These are phyloP conservation scores for Rhodofomes roseus DNA, from an alignment of 1,284 basidiomycete genomes.

Conservation along the genomic window DNA sequence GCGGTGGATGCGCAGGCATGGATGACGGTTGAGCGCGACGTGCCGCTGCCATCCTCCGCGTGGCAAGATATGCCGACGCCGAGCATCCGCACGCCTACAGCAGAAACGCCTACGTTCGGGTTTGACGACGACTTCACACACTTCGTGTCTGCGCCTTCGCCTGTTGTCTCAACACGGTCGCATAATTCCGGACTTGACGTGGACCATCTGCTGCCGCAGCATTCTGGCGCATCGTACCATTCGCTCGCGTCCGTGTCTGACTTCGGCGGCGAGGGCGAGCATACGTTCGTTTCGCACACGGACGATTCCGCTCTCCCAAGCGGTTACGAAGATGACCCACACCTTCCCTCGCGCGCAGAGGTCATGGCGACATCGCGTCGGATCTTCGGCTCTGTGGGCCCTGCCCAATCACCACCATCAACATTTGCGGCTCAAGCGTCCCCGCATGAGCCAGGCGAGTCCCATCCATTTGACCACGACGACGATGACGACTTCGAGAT, in stretches of 20 bases:
- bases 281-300: constrained; percentile 8
- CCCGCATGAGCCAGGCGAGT: constrained; percentile 1
- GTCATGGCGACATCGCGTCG: constrained; percentile 47
- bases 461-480: constrained; percentile 17
- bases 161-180: constrained; percentile 11
- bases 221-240: constrained; percentile 40
- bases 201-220: constrained; percentile 24
- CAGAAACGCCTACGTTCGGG: constrained; percentile 19
- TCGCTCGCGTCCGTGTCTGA: constrained; percentile 49
- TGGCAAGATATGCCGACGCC: constrained; percentile 25
- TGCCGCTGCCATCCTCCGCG: constrained; percentile 9
- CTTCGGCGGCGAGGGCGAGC: constrained; percentile 29
- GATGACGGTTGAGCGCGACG: constrained; percentile 16
- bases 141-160: constrained; percentile 48
- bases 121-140: constrained; percentile 81
- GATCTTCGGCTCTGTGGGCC: constrained; percentile 46
- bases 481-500: constrained; percentile 27
- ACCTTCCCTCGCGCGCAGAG: constrained; percentile 48
- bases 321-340: constrained; percentile 32
- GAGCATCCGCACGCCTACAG: constrained; percentile 20
- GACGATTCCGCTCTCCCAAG: constrained; percentile 3
- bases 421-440: not conserved
- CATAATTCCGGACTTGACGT: constrained; percentile 12
- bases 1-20: constrained; percentile 17
- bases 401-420: constrained; percentile 4